Conservation (phyloP, 768 basidiomycete species). For the Suillus paluster region DNA sequence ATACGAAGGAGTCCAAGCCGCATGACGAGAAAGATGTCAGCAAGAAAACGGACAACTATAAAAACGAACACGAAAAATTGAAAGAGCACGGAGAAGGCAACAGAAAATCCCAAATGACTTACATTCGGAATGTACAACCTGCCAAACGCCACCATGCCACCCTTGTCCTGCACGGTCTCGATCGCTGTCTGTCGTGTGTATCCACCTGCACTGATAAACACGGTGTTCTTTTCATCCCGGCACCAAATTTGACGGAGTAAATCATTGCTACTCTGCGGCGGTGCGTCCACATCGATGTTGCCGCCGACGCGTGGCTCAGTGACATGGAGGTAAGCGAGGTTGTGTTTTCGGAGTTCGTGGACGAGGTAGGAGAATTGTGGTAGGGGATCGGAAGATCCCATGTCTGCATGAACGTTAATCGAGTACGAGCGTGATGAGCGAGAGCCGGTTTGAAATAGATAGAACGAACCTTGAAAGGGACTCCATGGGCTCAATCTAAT, state of each 20-base stretch:
- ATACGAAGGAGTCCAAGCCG: neutral
- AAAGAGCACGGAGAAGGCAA: neutral
- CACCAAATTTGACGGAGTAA: conserved; percentile 33
- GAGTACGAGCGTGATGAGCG: too few species aligned
- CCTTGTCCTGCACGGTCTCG: conserved; percentile 1
- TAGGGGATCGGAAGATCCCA: conserved; percentile 39
- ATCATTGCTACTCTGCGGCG: conserved; percentile 24
- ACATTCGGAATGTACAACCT: conserved; percentile 8
- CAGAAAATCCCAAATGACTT: neutral
- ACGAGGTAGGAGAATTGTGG: conserved; percentile 42
- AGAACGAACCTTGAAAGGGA: conserved; percentile 33
- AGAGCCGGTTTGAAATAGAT: conserved; percentile 1
- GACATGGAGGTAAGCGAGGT: conserved; percentile 48
- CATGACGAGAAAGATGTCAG: too few species aligned
- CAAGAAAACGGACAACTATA: neutral
- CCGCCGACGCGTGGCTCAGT: conserved; percentile 36
- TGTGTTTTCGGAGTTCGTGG: conserved; percentile 22
- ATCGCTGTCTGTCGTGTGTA: conserved; percentile 7
- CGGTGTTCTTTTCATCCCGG: conserved; percentile 3
- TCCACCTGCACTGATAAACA: conserved; percentile 12
- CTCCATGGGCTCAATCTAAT: conserved; percentile 50
- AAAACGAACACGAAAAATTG: too few species aligned
- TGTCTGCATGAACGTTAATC: conserved; percentile 27
- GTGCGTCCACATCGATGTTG: neutral
- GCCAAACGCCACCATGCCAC: conserved; percentile 8